These are phyloP conservation scores for Eleusine coracana DNA, from an alignment of 176 grass and related monocot genomes.

Conservation along the genomic window DNA sequence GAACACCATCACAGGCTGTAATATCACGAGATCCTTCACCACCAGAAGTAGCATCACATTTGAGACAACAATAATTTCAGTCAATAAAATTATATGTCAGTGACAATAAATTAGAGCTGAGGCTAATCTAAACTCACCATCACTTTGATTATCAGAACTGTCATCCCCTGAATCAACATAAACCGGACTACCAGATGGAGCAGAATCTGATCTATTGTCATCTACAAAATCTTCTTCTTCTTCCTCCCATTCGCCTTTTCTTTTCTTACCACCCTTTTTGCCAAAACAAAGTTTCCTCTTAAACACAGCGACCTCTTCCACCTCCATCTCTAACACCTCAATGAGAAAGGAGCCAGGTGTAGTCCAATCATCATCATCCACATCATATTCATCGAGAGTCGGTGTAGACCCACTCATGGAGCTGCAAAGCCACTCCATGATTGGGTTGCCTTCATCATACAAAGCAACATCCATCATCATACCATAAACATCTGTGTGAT, in stretches of 20 bases:
- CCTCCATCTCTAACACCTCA: neutral
- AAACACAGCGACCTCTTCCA: neutral
- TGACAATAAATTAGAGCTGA: too few relatives aligned
- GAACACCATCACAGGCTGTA: too few relatives aligned
- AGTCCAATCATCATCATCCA: neutral
- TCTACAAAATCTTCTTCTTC: too few relatives aligned
- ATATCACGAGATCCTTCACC: too few relatives aligned
- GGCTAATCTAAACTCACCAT: too few relatives aligned
- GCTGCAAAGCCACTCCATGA: slow-evolving; percentile 25
- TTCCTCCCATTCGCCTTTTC: neutral
- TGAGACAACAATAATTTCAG: too few relatives aligned
- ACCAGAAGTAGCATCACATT: too few relatives aligned
- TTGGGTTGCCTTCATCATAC: slow-evolving; percentile 32
- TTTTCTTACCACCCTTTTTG: neutral
- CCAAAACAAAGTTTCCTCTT: neutral
- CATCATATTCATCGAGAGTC: slow-evolving; percentile 1
- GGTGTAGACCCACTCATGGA: neutral
- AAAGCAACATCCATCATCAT: slow-evolving; percentile 27
- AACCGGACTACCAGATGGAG: too few relatives aligned
- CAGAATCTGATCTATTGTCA: too few relatives aligned
- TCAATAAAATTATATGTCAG: too few relatives aligned
- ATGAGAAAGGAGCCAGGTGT: neutral
- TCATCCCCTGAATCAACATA: too few relatives aligned
- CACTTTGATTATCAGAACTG: too few relatives aligned
- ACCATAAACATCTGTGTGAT: neutral